Conservation (phyloP, 208 protist genomes). For the Acanthamoeba sp. region DNA sequence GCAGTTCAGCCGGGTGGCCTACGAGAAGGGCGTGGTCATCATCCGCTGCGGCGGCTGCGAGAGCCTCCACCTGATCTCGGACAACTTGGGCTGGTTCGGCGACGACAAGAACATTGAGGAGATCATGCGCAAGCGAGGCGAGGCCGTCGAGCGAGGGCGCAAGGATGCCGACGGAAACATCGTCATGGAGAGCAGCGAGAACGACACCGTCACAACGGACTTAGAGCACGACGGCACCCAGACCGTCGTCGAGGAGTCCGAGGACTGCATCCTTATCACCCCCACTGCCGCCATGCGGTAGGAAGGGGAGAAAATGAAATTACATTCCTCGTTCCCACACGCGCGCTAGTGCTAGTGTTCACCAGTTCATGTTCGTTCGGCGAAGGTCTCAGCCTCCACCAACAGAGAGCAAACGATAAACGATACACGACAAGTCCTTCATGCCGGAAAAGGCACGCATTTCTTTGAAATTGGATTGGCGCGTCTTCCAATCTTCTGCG, state of each 20-base stretch:
- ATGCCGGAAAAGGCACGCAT: too few relatives aligned
- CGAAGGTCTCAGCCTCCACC: too few relatives aligned
- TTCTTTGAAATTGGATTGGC: too few relatives aligned
- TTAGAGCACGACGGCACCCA: background rate
- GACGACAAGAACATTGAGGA: constrained; percentile 68
- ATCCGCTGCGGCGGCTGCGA: constrained; percentile 68
- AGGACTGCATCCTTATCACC: constrained; percentile 1
- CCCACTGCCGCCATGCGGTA: background rate
- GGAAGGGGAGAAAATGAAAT: too few relatives aligned
- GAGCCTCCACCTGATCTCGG: constrained; percentile 79
- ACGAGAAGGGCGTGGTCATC: constrained; percentile 76
- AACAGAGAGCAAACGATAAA: too few relatives aligned
- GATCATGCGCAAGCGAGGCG: constrained; percentile 44
- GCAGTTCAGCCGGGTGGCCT: constrained; percentile 2
- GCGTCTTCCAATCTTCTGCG: too few relatives aligned
- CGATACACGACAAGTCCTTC: too few relatives aligned
- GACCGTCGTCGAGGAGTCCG: background rate
- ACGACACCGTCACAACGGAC: background rate
- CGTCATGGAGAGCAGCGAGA: background rate
- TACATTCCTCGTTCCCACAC: too few relatives aligned
- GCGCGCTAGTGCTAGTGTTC: too few relatives aligned
- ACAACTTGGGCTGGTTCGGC: constrained; percentile 81
- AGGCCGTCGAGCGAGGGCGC: constrained; percentile 7
- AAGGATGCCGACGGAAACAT: constrained; percentile 4
- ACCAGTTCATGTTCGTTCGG: too few relatives aligned